Percentiles rank a stretch among this genome's conserved stretches.
These are phyloP conservation scores for Austroboletus novae-zelandiae DNA, from an alignment of 1,284 basidiomycete species.

Conservation along the genomic window DNA sequence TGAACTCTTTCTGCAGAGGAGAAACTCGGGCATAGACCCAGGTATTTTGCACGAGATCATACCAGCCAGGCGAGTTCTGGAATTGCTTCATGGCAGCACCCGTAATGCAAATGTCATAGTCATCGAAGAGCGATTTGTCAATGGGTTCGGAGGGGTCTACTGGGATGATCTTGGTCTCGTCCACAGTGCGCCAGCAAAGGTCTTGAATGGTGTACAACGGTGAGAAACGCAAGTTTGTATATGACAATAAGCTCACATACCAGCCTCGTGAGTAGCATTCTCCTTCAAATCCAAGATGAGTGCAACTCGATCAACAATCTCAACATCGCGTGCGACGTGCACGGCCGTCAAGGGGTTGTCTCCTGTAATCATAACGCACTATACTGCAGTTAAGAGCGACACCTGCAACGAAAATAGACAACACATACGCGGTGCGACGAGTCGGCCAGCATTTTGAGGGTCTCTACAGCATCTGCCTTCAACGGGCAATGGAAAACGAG, in stretches of 20 bases:
- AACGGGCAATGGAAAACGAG: slow-evolving; percentile 96
- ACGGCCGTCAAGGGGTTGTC: slow-evolving; percentile 95
- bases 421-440: slow-evolving; percentile 86
- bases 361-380: slow-evolving; percentile 97
- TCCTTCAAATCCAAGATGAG: slow-evolving; percentile 90
- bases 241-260: slow-evolving; percentile 38
- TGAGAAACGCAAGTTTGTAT: neutral
- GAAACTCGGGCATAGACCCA: slow-evolving; percentile 98
- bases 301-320: slow-evolving; percentile 91
- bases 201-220: slow-evolving; percentile 41
- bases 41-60: slow-evolving; percentile 82
- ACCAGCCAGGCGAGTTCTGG: slow-evolving; percentile 63
- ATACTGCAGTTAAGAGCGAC: slow-evolving; percentile 26
- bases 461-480: slow-evolving; percentile 87
- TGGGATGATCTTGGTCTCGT: slow-evolving; percentile 83
- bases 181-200: slow-evolving; percentile 90
- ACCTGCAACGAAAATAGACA: slow-evolving; percentile 1
- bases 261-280: slow-evolving; percentile 64
- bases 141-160: slow-evolving; percentile 77
- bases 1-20: slow-evolving; percentile 92
- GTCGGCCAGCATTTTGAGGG: slow-evolving; percentile 89
- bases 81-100: slow-evolving; percentile 88
- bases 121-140: slow-evolving; percentile 71
- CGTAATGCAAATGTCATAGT: slow-evolving; percentile 94
- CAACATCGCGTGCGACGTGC: slow-evolving; percentile 91